Percentiles rank a stretch among this genome's conserved stretches.
Evolutionary conservation across 1,284 basidiomycete genomes (phyloP).

Genomic region (Ganoderma multipileum): DNA sequence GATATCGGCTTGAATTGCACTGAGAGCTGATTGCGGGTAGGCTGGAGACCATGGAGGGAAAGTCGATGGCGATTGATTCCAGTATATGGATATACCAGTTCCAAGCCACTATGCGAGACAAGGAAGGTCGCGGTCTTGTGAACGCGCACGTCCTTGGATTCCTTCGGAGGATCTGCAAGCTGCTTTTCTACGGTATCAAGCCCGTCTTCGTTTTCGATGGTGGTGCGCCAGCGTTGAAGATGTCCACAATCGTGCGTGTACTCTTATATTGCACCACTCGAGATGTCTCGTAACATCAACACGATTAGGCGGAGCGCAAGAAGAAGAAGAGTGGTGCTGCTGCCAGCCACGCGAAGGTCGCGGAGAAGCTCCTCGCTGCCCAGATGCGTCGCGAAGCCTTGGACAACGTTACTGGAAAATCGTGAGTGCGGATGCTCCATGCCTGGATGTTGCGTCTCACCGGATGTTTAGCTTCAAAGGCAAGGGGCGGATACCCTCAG

Average conservation of each 20-base stretch:
- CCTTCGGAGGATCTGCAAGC: slow-evolving; percentile 90
- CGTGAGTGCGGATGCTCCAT: slow-evolving; percentile 18
- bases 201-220: slow-evolving; percentile 99
- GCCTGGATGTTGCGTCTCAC: not conserved
- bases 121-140: slow-evolving; percentile 88
- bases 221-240: slow-evolving; percentile 89
- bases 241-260: slow-evolving; percentile 81
- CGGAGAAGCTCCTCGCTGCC: slow-evolving; percentile 92
- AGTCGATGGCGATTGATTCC: slow-evolving; percentile 94
- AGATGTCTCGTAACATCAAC: not conserved
- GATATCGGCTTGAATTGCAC: slow-evolving; percentile 16
- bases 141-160: slow-evolving; percentile 98
- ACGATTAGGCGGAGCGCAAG: slow-evolving; percentile 78
- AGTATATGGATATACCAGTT: slow-evolving; percentile 99
- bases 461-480: slow-evolving; percentile 40
- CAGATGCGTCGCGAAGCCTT: slow-evolving; percentile 93
- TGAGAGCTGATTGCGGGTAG: slow-evolving; percentile 46
- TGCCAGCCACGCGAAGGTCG: slow-evolving; percentile 82
- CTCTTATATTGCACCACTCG: not conserved
- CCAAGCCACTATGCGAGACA: slow-evolving; percentile 98
- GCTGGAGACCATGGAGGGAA: slow-evolving; percentile 91
- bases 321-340: slow-evolving; percentile 89
- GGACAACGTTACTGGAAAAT: slow-evolving; percentile 64
- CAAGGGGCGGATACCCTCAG: slow-evolving; percentile 49
- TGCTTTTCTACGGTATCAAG: slow-evolving; percentile 96